These are phyloP conservation scores for Chrysoporthe deuterocubensis DNA, from an alignment of 2,329 filamentous ascomycete species.

Conservation along the genomic window DNA sequence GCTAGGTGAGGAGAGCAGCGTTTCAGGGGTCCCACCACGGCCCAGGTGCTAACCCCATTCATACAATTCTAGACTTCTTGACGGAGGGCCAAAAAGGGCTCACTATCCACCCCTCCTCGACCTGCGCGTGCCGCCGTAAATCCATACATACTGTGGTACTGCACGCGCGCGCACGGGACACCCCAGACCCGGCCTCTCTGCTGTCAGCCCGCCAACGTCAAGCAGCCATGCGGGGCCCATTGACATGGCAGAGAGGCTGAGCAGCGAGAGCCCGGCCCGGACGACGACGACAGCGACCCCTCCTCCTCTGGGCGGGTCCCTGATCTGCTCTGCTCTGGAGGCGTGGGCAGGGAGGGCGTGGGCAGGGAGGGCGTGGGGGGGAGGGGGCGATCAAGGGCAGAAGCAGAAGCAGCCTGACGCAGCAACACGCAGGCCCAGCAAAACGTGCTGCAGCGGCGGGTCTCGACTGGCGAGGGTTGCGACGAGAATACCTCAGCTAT, in stretches of 20 bases:
- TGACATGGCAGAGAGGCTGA: no score
- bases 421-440: background rate
- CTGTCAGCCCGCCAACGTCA: background rate
- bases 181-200: no score
- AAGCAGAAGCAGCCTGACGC: slow-evolving; percentile 5
- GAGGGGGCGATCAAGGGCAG: background rate
- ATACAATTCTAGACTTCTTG: slow-evolving; percentile 1
- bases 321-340: no score
- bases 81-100: background rate
- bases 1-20: background rate
- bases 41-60: background rate
- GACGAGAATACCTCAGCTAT: slow-evolving; percentile 8
- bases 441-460: background rate
- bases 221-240: no score
- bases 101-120: background rate
- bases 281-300: background rate
- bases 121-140: background rate
- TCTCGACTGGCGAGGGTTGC: slow-evolving; percentile 1
- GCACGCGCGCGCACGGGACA: no score
- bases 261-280: background rate
- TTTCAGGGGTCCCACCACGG: slow-evolving; percentile 10
- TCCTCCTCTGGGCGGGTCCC: background rate
- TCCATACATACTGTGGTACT: no score
- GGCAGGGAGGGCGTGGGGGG: background rate
- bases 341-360: background rate